A percentile compares a stretch with the other conserved stretches of the same genome.
phyloP scores from a whole-genome alignment of 2,329 filamentous ascomycete species.

The Fusarium nodosum region DNA sequence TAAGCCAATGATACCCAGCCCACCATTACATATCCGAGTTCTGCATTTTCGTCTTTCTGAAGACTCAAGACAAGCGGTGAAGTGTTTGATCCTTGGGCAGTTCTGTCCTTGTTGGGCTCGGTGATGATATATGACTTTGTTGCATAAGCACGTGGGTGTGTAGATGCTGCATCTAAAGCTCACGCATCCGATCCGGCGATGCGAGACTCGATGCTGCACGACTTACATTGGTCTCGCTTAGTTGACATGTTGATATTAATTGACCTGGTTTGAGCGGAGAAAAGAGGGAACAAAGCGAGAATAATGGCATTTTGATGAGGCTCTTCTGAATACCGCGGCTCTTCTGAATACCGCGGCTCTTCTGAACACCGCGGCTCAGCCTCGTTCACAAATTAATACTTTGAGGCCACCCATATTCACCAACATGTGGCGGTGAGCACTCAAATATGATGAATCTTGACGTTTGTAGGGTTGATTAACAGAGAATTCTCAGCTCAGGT shows the following conservation, averaged over 20 bases:
- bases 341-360: constrained; percentile 12
- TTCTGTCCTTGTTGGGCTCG: not conserved
- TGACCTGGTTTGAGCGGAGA: not conserved
- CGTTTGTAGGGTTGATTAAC: not conserved
- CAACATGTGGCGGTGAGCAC: constrained; percentile 16
- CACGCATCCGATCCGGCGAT: constrained; percentile 14
- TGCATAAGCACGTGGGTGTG: not conserved
- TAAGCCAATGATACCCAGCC: constrained; percentile 20
- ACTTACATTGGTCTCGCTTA: constrained; percentile 16
- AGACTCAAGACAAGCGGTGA: constrained; percentile 23
- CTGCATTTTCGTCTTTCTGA: constrained; percentile 3
- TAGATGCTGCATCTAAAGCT: constrained; percentile 10
- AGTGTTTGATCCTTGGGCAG: not conserved
- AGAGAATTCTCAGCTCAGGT: not conserved
- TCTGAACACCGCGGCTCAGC: constrained; percentile 2
- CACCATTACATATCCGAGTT: not conserved
- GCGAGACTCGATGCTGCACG: constrained; percentile 15
- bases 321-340: constrained; percentile 5
- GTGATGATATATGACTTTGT: not conserved
- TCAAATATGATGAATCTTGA: not conserved
- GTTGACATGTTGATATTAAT: not conserved
- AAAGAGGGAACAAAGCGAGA: not conserved
- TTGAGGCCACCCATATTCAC: constrained; percentile 27
- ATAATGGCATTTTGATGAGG: not conserved
- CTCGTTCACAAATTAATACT: not conserved